These are phyloP conservation scores for Dioszegia aurantiaca DNA, from an alignment of 768 basidiomycete genomes.

Conservation along the genomic window DNA sequence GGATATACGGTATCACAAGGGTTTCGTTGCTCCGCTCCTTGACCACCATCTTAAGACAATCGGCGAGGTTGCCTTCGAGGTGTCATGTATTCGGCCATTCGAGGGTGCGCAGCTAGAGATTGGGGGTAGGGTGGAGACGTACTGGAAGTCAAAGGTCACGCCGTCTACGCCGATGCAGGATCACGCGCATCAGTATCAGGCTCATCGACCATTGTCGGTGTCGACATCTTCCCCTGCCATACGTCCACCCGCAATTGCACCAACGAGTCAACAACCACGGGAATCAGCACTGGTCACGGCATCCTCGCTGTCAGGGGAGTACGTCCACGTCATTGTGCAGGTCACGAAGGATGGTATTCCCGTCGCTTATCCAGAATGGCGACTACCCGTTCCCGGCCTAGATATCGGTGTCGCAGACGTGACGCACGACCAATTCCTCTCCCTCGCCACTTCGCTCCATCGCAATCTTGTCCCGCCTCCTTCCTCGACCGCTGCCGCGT, in stretches of 20 bases:
- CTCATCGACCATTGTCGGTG: slow-evolving; percentile 50
- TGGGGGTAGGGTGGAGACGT: slow-evolving; percentile 92
- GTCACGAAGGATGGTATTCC: slow-evolving; percentile 90
- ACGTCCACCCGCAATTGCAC: slow-evolving; percentile 31
- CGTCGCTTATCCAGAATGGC: slow-evolving; percentile 74
- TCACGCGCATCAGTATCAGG: slow-evolving; percentile 53
- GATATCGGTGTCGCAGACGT: slow-evolving; percentile 81
- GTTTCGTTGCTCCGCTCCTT: slow-evolving; percentile 65
- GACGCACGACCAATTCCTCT: slow-evolving; percentile 73
- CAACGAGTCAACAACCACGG: slow-evolving; percentile 12
- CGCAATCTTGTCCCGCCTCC: slow-evolving; percentile 50
- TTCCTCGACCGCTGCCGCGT: slow-evolving; percentile 43
- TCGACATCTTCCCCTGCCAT: slow-evolving; percentile 44
- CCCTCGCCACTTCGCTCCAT: slow-evolving; percentile 60
- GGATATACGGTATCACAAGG: slow-evolving; percentile 54
- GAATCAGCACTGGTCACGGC: slow-evolving; percentile 62
- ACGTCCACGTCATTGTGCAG: slow-evolving; percentile 80
- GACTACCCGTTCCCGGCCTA: slow-evolving; percentile 67
- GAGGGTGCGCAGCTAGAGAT: slow-evolving; percentile 88
- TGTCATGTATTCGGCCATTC: slow-evolving; percentile 82
- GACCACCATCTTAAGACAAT: slow-evolving; percentile 91
- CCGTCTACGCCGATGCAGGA: slow-evolving; percentile 54
- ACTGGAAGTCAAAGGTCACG: slow-evolving; percentile 82
- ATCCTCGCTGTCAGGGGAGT: slow-evolving; percentile 85
- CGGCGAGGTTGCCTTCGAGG: slow-evolving; percentile 89